phyloP scores from a whole-genome alignment of 495 filamentous ascomycete genomes.

The Annulohypoxylon maeteangense region DNA sequence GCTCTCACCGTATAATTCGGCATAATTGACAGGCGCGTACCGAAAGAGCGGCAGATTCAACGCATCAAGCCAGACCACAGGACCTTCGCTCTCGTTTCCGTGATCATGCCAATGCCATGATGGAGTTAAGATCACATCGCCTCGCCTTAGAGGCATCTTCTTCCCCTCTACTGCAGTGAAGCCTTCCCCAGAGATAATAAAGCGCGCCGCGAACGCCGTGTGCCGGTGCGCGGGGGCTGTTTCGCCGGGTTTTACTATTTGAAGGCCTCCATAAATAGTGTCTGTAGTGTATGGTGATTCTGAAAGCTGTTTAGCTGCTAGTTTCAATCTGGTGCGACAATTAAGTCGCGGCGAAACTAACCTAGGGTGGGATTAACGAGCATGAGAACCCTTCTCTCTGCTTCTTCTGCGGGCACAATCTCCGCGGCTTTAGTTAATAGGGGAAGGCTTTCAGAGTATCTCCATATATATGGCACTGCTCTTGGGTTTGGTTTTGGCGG shows the following conservation, averaged over 20 bases:
- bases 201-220: neutral
- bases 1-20: neutral
- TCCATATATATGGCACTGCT: constrained; percentile 2
- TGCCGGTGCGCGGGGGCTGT: neutral
- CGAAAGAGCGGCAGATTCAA: neutral
- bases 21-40: neutral
- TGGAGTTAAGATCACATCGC: neutral
- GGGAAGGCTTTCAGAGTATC: neutral
- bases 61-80: neutral
- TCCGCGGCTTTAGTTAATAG: neutral
- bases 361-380: neutral
- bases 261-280: neutral
- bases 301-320: neutral
- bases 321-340: neutral
- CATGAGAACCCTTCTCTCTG: constrained; percentile 9
- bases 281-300: constrained; percentile 3
- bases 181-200: neutral
- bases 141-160: neutral
- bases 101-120: constrained; percentile 7
- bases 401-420: neutral
- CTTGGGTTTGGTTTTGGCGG: neutral
- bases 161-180: constrained; percentile 1
- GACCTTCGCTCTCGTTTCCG: neutral
- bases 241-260: neutral
- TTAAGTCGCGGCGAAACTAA: neutral